Conservation (phyloP, 2,329 filamentous ascomycete species). For the Colletotrichum gloeosporioides region DNA sequence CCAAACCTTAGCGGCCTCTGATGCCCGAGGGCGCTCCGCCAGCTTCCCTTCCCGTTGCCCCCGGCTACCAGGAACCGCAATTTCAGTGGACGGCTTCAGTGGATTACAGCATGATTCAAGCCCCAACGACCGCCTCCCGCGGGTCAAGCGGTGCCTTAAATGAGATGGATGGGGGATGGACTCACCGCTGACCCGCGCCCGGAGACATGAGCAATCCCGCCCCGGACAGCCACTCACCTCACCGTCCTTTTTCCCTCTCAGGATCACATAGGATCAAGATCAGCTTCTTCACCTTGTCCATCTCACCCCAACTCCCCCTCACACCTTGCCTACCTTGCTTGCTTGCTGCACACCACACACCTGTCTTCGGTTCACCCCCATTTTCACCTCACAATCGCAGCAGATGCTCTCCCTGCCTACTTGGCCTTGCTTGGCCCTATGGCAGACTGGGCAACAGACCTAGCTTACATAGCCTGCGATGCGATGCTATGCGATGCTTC, state of each 20-base stretch:
- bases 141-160: background rate
- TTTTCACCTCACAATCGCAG: background rate
- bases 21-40: slow-evolving; percentile 2
- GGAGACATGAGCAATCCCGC: background rate
- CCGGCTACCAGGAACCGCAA: background rate
- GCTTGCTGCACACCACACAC: background rate
- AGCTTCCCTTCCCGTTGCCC: background rate
- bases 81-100: background rate
- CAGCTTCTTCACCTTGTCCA: background rate
- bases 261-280: background rate
- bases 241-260: background rate
- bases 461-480: background rate
- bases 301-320: background rate
- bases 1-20: background rate
- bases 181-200: background rate
- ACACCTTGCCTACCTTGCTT: background rate
- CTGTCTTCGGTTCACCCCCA: background rate
- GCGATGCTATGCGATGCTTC: background rate
- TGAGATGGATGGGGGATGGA: background rate
- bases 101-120: background rate
- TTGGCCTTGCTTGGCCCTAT: background rate
- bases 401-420: background rate
- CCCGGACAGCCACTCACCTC: background rate
- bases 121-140: background rate
- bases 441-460: background rate